A percentile compares a stretch with the other conserved stretches of the same genome.
phyloP scores from a whole-genome alignment of 768 basidiomycete genomes.

The Lentinula aciculospora region DNA sequence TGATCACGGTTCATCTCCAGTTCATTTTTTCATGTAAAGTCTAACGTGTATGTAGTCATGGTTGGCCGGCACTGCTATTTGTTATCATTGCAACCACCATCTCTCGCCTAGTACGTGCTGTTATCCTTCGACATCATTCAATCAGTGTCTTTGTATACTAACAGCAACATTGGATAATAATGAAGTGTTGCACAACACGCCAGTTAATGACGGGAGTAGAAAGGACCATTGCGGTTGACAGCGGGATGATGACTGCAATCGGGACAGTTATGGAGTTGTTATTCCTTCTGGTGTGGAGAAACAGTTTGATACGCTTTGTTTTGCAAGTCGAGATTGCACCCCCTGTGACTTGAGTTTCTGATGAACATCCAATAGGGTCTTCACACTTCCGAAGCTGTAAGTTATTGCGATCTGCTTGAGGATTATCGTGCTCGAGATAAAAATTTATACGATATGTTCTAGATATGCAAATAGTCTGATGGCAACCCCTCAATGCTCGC shows the following conservation, averaged over 20 bases:
- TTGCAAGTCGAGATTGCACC: slow-evolving; percentile 7
- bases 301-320: slow-evolving; percentile 15
- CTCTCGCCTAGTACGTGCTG: slow-evolving; percentile 18
- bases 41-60: slow-evolving; percentile 20
- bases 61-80: slow-evolving; percentile 18
- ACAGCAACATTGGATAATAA: slow-evolving; percentile 5
- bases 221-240: slow-evolving; percentile 17
- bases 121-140: background rate
- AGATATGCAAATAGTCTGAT: slow-evolving; percentile 8
- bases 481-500: slow-evolving; percentile 7
- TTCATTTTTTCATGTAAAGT: background rate
- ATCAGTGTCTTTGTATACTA: background rate
- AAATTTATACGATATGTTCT: background rate
- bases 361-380: background rate
- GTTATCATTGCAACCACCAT: slow-evolving; percentile 20
- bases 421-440: background rate
- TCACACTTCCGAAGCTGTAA: slow-evolving; percentile 6
- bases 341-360: too few relatives aligned
- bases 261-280: slow-evolving; percentile 15
- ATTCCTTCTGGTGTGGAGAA: slow-evolving; percentile 13
- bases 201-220: background rate
- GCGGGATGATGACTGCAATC: slow-evolving; percentile 15
- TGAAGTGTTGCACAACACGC: slow-evolving; percentile 4
- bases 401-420: background rate
- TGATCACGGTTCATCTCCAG: background rate